Evolutionary conservation across 2,329 filamentous ascomycete species (phyloP), one percentile per base, ranked within the genome.

Genomic region (Trichoderma sp.): DNA sequence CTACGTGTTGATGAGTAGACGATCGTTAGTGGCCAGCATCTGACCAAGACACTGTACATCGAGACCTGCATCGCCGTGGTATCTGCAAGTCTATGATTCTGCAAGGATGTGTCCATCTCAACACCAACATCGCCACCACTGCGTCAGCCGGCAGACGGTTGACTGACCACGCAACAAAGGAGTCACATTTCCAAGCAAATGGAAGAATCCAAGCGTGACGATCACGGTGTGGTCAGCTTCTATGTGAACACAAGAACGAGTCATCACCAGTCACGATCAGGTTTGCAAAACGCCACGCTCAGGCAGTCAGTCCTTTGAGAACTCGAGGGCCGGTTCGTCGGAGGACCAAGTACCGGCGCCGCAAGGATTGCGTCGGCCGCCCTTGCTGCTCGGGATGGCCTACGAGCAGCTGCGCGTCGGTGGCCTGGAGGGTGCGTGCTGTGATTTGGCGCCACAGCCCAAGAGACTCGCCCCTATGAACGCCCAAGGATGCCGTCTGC

Each of bases 361-460:
- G 28, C 56, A 51, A 30, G 28, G 28, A 32, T 60, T 32, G 12
- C 11, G 56, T 60, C 56, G 56, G 56, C 56, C 28, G 28, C 15
- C 18, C 11, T 12, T 32, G 24, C 26, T 60, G 36, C 18, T 32
- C 26, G 56, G 28, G 28, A 32, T 60, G 18, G 28, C 56, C 56
- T 32, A 60, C 28, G n/a, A 30, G 28, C 56, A 6, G 56, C n/a
- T 32, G 56, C n/a, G 30, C 28, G 56, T 58, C 56, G 28, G 56
- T 32, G 56, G 56, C 56, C 56, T 30, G 26, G 15, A 9, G 56
- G 8, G 8, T 32, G 26, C 39, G 21, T 11, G 53, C 39, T n/a
- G 21, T 71, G 62, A 71, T 71, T 71, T 56, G 70, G 64, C 28
- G 62, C 21, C 36, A 30, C 30, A 18, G 62, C 70, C 56, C 7